Base-by-base conservation (phyloP, 208 protist genomes). In the Entamoeba dispar region DNA sequence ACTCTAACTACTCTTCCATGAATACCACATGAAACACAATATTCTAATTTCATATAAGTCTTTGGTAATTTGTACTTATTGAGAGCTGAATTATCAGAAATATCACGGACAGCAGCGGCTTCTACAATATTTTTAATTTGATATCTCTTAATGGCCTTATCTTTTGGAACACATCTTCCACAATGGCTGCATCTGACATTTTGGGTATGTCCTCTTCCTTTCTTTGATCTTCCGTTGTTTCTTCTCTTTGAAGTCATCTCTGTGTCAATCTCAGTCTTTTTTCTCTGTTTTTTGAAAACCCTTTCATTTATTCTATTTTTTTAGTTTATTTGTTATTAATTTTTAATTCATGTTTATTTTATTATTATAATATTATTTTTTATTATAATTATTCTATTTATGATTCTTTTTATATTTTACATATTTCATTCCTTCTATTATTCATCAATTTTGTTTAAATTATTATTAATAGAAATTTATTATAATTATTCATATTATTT, bases 21-120 rank as follows among this genome's bases (percentile, higher is more conserved):
- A 95, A 99, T 98, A 94, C 98, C 98, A 97, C 98, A 99, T 43
- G 98, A 98, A 93, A 99, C 98, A 97, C 98, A 99, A 97, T 98
- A 99, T 96, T 98, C 97, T 95, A 98, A 96, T 97, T 99, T 99
- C 95, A 98, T 96, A 97, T 99, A 99, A 92, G 99, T 96, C 97
- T 99, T 99, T 93, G 98, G 98, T 94, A 99, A 97, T 93, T 94
- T 92, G 95, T 97, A 98, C 6, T 50, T 95, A 92, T 50, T 47
- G 12, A 91, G n/a, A 61, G 50, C 93, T 50, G 92, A 94, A 49
- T 92, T 61, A 61, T 52, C 50, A 96, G 97, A 97, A 94, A 95
- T 96, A 94, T 96, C 95, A 50, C 98, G 96, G 95, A 98, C 97
- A 93, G 98, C 96, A 93, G 96, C 98, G 92, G 97, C 96, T 94